Evolutionary conservation across 1,139 yeast genomes (phyloP).

Genomic region (Suhomyces kunorum): DNA sequence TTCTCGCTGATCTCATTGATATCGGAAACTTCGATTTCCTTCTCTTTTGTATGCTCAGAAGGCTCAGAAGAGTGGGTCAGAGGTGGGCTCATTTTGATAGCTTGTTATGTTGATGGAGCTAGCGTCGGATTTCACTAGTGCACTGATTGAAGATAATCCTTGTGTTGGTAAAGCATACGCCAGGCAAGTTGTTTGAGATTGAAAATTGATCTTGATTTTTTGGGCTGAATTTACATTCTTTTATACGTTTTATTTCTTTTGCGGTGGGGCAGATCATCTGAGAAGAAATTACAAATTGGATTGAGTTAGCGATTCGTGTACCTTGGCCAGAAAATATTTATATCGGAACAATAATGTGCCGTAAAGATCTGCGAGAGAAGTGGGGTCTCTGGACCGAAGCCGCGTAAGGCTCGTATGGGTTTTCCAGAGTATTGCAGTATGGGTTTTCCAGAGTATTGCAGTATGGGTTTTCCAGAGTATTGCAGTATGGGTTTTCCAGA

Average conservation of each 20-base stretch:
- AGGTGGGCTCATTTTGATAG: constrained; percentile 1
- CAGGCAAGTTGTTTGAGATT: not conserved
- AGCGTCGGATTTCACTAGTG: constrained; percentile 14
- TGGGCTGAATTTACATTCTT: not conserved
- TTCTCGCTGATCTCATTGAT: constrained; percentile 5
- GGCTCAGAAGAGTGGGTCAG: not conserved
- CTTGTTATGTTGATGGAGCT: not conserved
- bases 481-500: too few relatives aligned
- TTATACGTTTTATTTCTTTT: not conserved
- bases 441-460: too few relatives aligned
- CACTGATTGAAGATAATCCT: constrained; percentile 18
- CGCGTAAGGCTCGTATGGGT: too few relatives aligned
- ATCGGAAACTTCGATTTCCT: constrained; percentile 1
- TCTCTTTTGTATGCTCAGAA: constrained; percentile 1
- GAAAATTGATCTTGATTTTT: not conserved
- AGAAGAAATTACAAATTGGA: constrained; percentile 1
- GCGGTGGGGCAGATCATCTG: constrained; percentile 1
- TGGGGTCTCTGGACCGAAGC: too few relatives aligned
- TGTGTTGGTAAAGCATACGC: constrained; percentile 11
- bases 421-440: too few relatives aligned
- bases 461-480: too few relatives aligned
- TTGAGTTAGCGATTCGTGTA: not conserved
- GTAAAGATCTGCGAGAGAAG: too few relatives aligned
- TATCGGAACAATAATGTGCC: too few relatives aligned
- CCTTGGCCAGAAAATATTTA: not conserved